Evolutionary conservation across 164 flowering plant species (phyloP), one percentile per base, ranked within the genome.

Genomic region (Kingdonia uniflora): DNA sequence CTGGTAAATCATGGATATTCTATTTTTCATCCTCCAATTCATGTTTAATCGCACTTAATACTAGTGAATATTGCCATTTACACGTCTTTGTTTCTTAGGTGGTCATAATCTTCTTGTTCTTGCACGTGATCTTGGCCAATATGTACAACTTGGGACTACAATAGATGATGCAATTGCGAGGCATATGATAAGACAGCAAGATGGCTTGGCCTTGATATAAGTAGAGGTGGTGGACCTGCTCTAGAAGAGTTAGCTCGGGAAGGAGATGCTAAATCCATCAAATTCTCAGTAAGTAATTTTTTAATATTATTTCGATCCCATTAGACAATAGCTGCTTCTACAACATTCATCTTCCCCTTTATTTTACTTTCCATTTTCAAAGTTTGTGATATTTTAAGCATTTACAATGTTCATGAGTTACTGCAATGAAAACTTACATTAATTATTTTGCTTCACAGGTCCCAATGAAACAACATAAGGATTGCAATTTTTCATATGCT

Each of bases 101-200:
- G 98, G 98, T 43, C 98, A 91, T 68, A 91, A 91, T 74, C 87
- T 91, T 51, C 82, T 91, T 60, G 58, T 91, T 66, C 86, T 91
- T 71, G 98, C 98, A 19, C 84, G 76, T 62, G 84, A 80, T 67
- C 86, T 91, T 64, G 98, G 98, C 43, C 80, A 85, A 14, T 91
- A 91, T 61, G 56, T 80, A 53, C 98, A 91, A 71, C 92, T 91
- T 68, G 98, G 98, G 46, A 91, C 98, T 47, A 83, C 98, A 49
- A 82, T 91, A 70, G 96, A 91, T 70, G 98, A 91, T 78, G 98
- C 98, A 29, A 85, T 91, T 66, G 98, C 55, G 98, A 91, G 69
- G 98, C 98, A 54, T 92, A 81, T 76, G 98, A 92, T 68, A 91
- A 92, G 74, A 80, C 80, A 16, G 98, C 98, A 58, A 87, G 88